Percentiles rank a stretch among this genome's conserved stretches.
phyloP scores from a whole-genome alignment of 768 basidiomycete genomes.

The Serendipita sp. region DNA sequence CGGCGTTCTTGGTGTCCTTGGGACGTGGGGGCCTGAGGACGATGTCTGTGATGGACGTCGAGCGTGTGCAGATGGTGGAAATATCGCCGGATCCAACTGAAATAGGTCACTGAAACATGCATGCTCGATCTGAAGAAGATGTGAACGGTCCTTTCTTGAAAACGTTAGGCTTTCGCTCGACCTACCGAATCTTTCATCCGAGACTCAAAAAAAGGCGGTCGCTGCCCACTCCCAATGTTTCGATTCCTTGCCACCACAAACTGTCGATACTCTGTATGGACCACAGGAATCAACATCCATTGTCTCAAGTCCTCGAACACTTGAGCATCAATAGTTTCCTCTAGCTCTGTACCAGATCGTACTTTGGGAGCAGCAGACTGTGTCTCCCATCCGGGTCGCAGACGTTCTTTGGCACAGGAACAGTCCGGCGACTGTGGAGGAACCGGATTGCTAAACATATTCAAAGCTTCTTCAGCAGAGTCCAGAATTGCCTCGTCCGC shows the following conservation, averaged over 20 bases:
- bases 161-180: too few relatives aligned
- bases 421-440: background rate
- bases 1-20: too few relatives aligned
- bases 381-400: background rate
- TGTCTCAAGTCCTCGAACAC: conserved; percentile 9
- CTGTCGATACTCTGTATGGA: conserved; percentile 6
- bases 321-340: background rate
- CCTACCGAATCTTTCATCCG: too few relatives aligned
- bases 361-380: background rate
- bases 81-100: background rate
- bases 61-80: too few relatives aligned
- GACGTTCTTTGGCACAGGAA: too few relatives aligned
- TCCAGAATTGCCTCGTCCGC: background rate
- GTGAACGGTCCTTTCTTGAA: background rate
- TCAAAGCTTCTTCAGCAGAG: background rate
- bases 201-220: too few relatives aligned
- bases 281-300: background rate
- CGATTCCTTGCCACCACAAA: conserved; percentile 1
- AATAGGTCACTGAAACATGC: background rate
- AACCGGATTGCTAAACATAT: background rate
- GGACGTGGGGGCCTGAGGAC: too few relatives aligned
- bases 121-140: background rate
- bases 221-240: background rate
- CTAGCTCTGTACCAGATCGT: background rate
- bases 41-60: too few relatives aligned